Evolutionary conservation across 805 yeast species (phyloP).

Genomic region (Lachancea waltii): DNA sequence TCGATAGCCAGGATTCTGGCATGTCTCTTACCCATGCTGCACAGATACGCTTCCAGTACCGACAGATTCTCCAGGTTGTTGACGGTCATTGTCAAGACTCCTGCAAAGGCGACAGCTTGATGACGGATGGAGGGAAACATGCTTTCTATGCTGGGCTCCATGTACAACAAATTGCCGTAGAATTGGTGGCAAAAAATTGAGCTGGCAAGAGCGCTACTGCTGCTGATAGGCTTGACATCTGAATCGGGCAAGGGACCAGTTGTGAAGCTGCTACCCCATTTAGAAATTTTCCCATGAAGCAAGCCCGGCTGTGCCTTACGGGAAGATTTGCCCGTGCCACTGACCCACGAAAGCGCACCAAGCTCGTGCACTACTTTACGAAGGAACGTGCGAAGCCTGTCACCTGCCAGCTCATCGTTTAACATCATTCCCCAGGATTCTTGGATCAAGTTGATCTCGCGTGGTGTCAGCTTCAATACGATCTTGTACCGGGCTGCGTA

Average conservation of each 20-base stretch:
- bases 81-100: slow-evolving; percentile 65
- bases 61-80: slow-evolving; percentile 54
- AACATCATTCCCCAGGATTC: slow-evolving; percentile 36
- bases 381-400: slow-evolving; percentile 2
- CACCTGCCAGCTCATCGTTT: slow-evolving; percentile 10
- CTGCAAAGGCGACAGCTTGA: slow-evolving; percentile 77
- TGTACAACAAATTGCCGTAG: slow-evolving; percentile 58
- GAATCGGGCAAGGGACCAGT: background rate
- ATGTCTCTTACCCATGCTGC: slow-evolving; percentile 65
- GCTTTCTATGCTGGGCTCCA: slow-evolving; percentile 54
- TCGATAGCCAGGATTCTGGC: slow-evolving; percentile 69
- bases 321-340: background rate
- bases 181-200: slow-evolving; percentile 71
- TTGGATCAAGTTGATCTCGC: slow-evolving; percentile 33
- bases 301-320: too few species aligned
- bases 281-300: too few species aligned
- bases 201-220: slow-evolving; percentile 21
- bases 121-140: slow-evolving; percentile 69
- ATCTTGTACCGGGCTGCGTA: slow-evolving; percentile 24
- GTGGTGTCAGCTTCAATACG: slow-evolving; percentile 24
- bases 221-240: background rate
- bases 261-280: background rate
- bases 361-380: slow-evolving; percentile 1
- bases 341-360: slow-evolving; percentile 1
- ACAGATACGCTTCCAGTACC: slow-evolving; percentile 51